Evolutionary conservation across 2,329 filamentous ascomycete genomes (phyloP), one percentile per base, ranked within the genome.

Genomic region (Stachybotrys echinatus): DNA sequence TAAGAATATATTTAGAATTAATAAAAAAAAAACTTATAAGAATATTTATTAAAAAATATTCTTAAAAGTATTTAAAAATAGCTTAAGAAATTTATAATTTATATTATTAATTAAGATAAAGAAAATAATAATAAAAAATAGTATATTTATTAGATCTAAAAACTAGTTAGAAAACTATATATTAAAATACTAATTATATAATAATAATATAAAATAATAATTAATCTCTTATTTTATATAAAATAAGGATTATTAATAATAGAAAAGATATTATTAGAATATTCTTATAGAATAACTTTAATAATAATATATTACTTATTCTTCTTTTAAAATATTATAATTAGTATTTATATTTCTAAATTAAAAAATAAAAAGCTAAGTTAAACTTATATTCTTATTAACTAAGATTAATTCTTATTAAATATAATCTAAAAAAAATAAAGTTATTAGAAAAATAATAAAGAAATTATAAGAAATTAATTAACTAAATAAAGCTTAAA

Each of bases 231-330:
- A n/a, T n/a, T n/a, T n/a, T 19, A 40, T 40, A 19, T 40, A n/a
- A n/a, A n/a, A 40, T 40, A 19, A 8, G n/a, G 7, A 43, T 43
- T 6, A 43, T 10, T 43, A 20, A 43, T 43, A 7, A 10, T 43
- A 22, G 22, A 17, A 7, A 8, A 19, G 38, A 40, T 19, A 40
- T 19, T 40, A 19, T 7, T 17, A n/a, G 6, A 17, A 8, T 40
- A 19, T 7, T 19, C n/a, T 40, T 6, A 17, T 8, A 7, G n/a
- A 14, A 48, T 42, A 27, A 6, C 42, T 27, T 17, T 47, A 34
- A 42, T 39, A 34, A 20, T 46, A 46, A 46, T 42, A 31, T 34
- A 50, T 50, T n/a, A n/a, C n/a, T 56, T 53, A 49, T 55, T 7
- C 20, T 18, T 42, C 7, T 19, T 18, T 42, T 18, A 42, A 7